phyloP scores from a whole-genome alignment of 2,329 filamentous ascomycete genomes.

The Colletotrichum salicis region DNA sequence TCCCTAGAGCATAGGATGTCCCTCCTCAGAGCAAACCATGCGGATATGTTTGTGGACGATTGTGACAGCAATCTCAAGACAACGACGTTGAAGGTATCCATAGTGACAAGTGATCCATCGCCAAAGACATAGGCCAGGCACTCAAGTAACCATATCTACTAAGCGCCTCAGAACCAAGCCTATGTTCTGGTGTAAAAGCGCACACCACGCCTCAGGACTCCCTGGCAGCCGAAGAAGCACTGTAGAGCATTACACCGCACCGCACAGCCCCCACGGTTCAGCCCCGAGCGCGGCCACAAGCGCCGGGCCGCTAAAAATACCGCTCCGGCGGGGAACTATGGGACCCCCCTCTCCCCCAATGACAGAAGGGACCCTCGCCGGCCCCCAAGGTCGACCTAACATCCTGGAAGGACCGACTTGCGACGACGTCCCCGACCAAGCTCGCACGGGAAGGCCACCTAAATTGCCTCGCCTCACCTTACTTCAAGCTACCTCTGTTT shows the following conservation, averaged over 20 bases:
- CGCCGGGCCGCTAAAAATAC: slow-evolving; percentile 34
- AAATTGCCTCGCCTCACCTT: not conserved
- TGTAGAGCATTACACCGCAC: not conserved
- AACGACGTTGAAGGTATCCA: not conserved
- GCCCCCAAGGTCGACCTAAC: slow-evolving; percentile 4
- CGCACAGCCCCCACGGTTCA: slow-evolving; percentile 22
- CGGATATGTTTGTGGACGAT: not conserved
- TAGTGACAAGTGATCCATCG: not conserved
- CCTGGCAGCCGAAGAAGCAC: not conserved
- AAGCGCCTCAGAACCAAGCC: not conserved
- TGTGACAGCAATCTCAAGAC: not conserved
- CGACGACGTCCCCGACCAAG: not conserved
- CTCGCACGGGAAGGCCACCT: not conserved
- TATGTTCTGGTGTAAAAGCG: not conserved
- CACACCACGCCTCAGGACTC: slow-evolving; percentile 11
- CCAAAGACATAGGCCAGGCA: no score
- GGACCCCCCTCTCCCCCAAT: slow-evolving; percentile 8
- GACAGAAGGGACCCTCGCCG: slow-evolving; percentile 13
- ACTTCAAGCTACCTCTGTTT: not conserved
- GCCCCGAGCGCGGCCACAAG: slow-evolving; percentile 29
- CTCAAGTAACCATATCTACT: not conserved
- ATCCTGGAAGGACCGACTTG: not conserved
- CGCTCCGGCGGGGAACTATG: slow-evolving; percentile 23
- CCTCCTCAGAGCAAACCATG: not conserved
- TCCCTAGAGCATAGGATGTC: not conserved